Evolutionary conservation across 2,329 filamentous ascomycete genomes (phyloP), one percentile per base, ranked within the genome.

Genomic region (Aspergillus sp.): DNA sequence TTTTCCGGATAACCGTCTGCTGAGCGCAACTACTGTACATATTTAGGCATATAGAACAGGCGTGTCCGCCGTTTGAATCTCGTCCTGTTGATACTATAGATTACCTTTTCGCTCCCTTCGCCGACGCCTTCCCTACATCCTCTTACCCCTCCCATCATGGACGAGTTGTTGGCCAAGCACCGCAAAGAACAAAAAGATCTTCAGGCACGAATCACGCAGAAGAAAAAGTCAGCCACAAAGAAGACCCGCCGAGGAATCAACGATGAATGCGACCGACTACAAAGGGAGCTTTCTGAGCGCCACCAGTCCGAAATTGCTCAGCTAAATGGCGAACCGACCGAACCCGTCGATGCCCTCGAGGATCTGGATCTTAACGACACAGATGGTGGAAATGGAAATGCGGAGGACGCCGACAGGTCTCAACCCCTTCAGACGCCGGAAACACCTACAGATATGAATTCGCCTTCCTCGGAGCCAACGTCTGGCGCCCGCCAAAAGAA

Each of bases 191-290:
- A 90, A 74, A 89, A 88, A 67, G 94, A 98, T 62, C 83, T 99
- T 26, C 91, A 96, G 75, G 85, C 87, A 54, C 88, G 89, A 60
- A 87, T 96, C 71, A 97, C 91, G 5, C 92, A 90, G 78, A 98
- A 97, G 84, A 99, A 97, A 83, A 98, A 97, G 82, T 89, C 90
- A 67, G 93, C 95, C 16, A 96, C 90, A 51, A 99, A 98, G 79
- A 88, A 87, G 75, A 87, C 85, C 9, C 81, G 86, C 53, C 87
- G 89, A 73, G 87, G 88, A 29, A 81, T 94, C 46, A 87, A 87
- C 63, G 85, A 88, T 65, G 86, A 88, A 69, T 88, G 86, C 71
- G 84, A 85, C 20, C 73, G 77, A 26, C 75, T 87, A 42, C 85
- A 87, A 65, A 73, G 75, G 45, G 83, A 86, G 58, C 73, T 87